Base-by-base conservation (phyloP, 371 early-diverging fungal genomes). In the Batkoa obscura region DNA sequence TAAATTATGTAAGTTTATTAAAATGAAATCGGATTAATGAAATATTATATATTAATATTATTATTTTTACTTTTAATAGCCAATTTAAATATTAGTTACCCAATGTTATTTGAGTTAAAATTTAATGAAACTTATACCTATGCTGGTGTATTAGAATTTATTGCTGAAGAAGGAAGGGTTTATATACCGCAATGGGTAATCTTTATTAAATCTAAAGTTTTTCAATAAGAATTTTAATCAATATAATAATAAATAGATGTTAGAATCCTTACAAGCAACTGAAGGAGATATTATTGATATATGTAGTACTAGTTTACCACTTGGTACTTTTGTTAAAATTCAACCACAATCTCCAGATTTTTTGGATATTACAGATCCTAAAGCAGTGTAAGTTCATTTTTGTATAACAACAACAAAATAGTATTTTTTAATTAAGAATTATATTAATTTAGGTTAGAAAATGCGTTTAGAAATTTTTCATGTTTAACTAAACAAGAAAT, bases 71-170 rank as follows among this genome's bases (percentile, higher is more conserved):
- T 23, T 47, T 15, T 42, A 32, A n/a, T 70, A 78, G 88, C 90
- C 2, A 78, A 80, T 15, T 75, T 91, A 32, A 80, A 92, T 62
- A 87, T 93, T 56, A 82, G 79, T 9, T 92, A 89, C 62, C 98
- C 98, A 9, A 86, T 94, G 89, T 67, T 89, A 32, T 95, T 97
- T 64, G 74, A 78, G 58, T 67, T 97, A 38, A 67, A 65, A 32
- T 86, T 76, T 65, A 73, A 66, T 50, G 61, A 61, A 15, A 67
- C 64, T 12, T 64, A 69, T 46, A 89, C 98, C 8, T 90, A 98
- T 65, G 92, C 93, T 31, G 97, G 99, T 63, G 99, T 99, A 1
- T 79, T 98, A 3, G 99, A 99, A 69, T 99, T 99, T 66, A 93
- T 88, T 36, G 97, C 95, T 30, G 93, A 94, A 62, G 95, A 95